Conservation (phyloP, 768 basidiomycete genomes). For the Tylopilus felleus region DNA sequence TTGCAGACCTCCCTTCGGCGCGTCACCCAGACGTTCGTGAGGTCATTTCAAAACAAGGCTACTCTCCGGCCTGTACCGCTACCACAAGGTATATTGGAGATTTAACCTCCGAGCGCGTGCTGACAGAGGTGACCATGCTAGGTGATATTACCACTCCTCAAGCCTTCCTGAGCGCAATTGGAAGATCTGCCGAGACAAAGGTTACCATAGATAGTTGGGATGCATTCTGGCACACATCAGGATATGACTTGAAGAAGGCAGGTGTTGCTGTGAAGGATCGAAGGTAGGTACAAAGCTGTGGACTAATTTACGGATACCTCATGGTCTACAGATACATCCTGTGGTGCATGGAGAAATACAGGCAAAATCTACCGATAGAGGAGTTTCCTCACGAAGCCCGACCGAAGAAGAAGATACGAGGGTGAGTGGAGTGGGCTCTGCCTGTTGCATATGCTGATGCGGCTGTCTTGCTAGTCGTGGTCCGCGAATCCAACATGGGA, state of each 20-base stretch:
- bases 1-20: conserved; percentile 19
- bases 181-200: conserved; percentile 64
- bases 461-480: conserved; percentile 51
- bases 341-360: conserved; percentile 83
- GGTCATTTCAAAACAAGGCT: conserved; percentile 33
- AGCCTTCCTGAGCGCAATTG: conserved; percentile 72
- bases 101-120: neutral
- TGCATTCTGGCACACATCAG: conserved; percentile 61
- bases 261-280: conserved; percentile 68
- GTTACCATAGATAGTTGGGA: conserved; percentile 66
- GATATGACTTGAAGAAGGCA: conserved; percentile 57
- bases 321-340: conserved; percentile 62
- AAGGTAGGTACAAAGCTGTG: conserved; percentile 44
- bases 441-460: neutral
- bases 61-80: conserved; percentile 19
- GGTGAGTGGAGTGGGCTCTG: conserved; percentile 45
- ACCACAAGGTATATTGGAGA: conserved; percentile 20
- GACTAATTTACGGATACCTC: conserved; percentile 1
- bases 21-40: conserved; percentile 18
- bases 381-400: conserved; percentile 62
- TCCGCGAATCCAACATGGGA: conserved; percentile 70
- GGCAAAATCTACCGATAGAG: conserved; percentile 49
- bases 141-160: conserved; percentile 52
- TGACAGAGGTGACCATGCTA: conserved; percentile 23
- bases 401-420: conserved; percentile 77